Evolutionary conservation across 2,329 filamentous ascomycete genomes (phyloP).

Genomic region (Penicillium sp.): DNA sequence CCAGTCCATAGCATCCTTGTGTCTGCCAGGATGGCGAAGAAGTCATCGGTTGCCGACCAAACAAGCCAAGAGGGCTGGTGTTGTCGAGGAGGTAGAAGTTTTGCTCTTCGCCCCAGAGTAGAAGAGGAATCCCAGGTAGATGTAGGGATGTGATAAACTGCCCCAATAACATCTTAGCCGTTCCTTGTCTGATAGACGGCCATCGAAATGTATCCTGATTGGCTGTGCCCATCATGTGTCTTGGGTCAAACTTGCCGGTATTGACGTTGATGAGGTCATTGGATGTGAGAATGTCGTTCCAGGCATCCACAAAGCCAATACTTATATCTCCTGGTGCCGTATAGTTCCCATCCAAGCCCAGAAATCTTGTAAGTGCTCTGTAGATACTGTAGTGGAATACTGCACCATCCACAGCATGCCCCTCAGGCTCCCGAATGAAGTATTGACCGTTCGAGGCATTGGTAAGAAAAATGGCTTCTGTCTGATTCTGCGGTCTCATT

Average conservation of each 20-base stretch:
- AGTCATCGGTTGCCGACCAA: conserved; percentile 63
- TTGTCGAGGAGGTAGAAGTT: conserved; percentile 63
- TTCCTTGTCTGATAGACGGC: conserved; percentile 60
- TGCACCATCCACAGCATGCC: conserved; percentile 59
- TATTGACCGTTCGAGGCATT: conserved; percentile 44
- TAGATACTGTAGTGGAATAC: conserved; percentile 66
- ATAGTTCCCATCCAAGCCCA: conserved; percentile 60
- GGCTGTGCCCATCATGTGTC: conserved; percentile 63
- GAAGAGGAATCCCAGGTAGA: conserved; percentile 60
- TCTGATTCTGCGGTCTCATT: conserved; percentile 46
- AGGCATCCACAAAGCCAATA: conserved; percentile 54
- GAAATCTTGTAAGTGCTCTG: conserved; percentile 60
- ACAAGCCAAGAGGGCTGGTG: conserved; percentile 65
- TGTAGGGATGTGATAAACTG: conserved; percentile 61
- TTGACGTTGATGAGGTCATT: conserved; percentile 63
- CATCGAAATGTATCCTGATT: conserved; percentile 68
- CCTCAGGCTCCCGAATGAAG: conserved; percentile 54
- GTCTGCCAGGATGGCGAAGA: conserved; percentile 61
- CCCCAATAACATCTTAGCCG: conserved; percentile 57
- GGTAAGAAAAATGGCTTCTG: conserved; percentile 51
- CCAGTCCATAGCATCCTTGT: conserved; percentile 62
- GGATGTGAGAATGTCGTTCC: conserved; percentile 57
- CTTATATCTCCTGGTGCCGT: conserved; percentile 55
- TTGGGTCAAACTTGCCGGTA: conserved; percentile 62
- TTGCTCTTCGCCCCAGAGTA: conserved; percentile 68